Conservation (phyloP, 352 stramenopile genomes). For the Plasmopara muralis region DNA sequence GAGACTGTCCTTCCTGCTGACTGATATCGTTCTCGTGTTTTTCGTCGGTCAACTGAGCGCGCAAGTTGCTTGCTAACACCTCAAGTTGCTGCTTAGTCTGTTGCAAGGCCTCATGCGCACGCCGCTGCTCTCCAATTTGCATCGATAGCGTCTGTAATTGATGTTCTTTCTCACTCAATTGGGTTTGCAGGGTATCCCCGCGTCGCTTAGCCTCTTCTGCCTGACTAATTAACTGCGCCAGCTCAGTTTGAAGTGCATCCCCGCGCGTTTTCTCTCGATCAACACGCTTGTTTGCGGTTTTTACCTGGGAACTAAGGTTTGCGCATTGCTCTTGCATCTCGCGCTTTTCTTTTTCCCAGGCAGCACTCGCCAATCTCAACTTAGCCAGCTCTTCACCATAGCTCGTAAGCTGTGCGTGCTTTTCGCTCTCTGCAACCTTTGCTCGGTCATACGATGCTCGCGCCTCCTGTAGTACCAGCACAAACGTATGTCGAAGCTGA, state of each 20-base stretch:
- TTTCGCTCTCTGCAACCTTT: conserved; percentile 69
- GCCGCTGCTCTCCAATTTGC: conserved; percentile 50
- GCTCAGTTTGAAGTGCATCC: conserved; percentile 46
- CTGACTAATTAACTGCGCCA: conserved; percentile 21
- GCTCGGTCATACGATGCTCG: conserved; percentile 65
- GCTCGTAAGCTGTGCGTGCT: conserved; percentile 71
- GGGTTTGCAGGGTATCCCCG: conserved; percentile 35
- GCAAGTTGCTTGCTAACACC: conserved; percentile 45
- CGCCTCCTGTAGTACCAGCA: conserved; percentile 60
- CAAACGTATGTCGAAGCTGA: conserved; percentile 42
- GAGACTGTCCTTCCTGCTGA: conserved; percentile 55
- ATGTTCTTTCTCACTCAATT: conserved; percentile 48
- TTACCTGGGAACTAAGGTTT: conserved; percentile 34
- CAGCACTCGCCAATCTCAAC: conserved; percentile 38
- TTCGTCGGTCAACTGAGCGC: conserved; percentile 52
- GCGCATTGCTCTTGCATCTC: conserved; percentile 42
- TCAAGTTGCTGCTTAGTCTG: conserved; percentile 70
- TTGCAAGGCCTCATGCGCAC: conserved; percentile 41
- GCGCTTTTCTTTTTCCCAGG: conserved; percentile 45
- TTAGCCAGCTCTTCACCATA: conserved; percentile 58
- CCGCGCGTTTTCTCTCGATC: conserved; percentile 22
- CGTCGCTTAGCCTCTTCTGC: conserved; percentile 47
- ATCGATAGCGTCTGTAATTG: conserved; percentile 52
- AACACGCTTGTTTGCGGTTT: conserved; percentile 31
- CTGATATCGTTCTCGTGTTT: conserved; percentile 42